phyloP scores from a whole-genome alignment of 257 asterid species.

The Jasminum sambac region DNA sequence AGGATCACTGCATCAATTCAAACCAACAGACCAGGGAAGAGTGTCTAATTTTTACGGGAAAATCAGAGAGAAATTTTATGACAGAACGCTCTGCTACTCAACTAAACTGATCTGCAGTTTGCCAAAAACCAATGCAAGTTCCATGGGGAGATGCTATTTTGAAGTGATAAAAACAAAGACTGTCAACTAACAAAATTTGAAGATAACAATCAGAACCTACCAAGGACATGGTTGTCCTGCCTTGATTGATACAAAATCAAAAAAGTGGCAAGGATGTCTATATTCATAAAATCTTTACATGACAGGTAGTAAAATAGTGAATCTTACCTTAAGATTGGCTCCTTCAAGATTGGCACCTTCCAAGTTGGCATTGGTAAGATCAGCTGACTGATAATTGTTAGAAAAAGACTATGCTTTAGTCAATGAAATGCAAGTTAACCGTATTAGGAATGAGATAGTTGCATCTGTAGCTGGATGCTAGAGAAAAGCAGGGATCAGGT shows the following conservation, averaged over 20 bases:
- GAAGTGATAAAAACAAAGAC: background rate
- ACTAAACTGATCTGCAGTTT: conserved; percentile 11
- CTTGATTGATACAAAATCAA: conserved; percentile 7
- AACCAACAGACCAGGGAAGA: background rate
- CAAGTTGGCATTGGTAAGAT: conserved; percentile 96
- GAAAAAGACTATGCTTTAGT: conserved; percentile 21
- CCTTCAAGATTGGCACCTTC: conserved; percentile 99
- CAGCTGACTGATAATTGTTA: conserved; percentile 68
- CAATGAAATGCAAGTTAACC: conserved; percentile 12
- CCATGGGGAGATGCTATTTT: background rate
- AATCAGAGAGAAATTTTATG: conserved; percentile 1
- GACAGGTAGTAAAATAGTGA: conserved; percentile 8
- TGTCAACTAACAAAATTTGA: conserved; percentile 1
- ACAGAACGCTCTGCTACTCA: conserved; percentile 4
- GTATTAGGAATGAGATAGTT: conserved; percentile 14
- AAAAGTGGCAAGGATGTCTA: background rate
- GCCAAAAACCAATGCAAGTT: conserved; percentile 17
- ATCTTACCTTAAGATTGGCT: conserved; percentile 84
- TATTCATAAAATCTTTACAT: conserved; percentile 9
- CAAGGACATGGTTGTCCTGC: conserved; percentile 6
- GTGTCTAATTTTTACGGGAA: background rate
- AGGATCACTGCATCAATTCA: conserved; percentile 3
- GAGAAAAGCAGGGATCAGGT: background rate
- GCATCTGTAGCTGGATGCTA: conserved; percentile 13
- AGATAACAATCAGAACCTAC: conserved; percentile 4